phyloP scores from a whole-genome alignment of 495 filamentous ascomycete species.

The Trypethelium eluteriae region DNA sequence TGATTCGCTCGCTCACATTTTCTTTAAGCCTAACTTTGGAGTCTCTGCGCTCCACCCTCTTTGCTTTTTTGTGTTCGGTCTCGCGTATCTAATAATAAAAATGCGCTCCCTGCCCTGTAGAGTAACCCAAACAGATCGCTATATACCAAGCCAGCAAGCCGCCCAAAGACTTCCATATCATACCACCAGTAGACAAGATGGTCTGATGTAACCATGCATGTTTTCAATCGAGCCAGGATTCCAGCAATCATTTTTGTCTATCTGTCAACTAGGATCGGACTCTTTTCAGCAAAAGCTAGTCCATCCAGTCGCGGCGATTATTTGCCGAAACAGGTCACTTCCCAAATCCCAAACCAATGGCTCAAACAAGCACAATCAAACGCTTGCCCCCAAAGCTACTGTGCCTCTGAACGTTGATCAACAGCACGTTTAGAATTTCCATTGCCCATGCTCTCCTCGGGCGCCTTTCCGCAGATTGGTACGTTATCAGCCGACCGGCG shows the following conservation, averaged over 20 bases:
- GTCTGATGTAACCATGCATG: not conserved
- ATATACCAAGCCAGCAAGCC: too few relatives aligned
- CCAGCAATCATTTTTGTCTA: not conserved
- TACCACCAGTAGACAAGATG: not conserved
- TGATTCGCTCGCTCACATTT: not conserved
- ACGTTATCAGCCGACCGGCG: slow-evolving; percentile 2
- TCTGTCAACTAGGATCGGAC: not conserved
- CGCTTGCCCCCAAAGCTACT: too few relatives aligned
- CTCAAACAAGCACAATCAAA: not conserved
- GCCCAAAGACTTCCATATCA: too few relatives aligned
- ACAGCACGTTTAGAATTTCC: not conserved
- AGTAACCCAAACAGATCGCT: too few relatives aligned
- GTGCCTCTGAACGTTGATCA: not conserved
- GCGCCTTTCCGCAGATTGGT: not conserved
- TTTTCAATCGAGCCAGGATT: not conserved
- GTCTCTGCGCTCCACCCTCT: too few relatives aligned
- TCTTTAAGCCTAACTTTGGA: too few relatives aligned
- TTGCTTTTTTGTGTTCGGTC: too few relatives aligned
- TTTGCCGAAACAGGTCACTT: not conserved
- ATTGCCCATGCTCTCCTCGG: not conserved
- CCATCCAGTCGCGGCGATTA: not conserved
- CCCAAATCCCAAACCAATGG: not conserved
- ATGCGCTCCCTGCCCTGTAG: too few relatives aligned
- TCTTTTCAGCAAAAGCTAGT: not conserved
- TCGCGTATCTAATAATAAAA: too few relatives aligned